Base-by-base conservation (phyloP, 2,329 filamentous ascomycete species). In the Pyricularia sp. region DNA sequence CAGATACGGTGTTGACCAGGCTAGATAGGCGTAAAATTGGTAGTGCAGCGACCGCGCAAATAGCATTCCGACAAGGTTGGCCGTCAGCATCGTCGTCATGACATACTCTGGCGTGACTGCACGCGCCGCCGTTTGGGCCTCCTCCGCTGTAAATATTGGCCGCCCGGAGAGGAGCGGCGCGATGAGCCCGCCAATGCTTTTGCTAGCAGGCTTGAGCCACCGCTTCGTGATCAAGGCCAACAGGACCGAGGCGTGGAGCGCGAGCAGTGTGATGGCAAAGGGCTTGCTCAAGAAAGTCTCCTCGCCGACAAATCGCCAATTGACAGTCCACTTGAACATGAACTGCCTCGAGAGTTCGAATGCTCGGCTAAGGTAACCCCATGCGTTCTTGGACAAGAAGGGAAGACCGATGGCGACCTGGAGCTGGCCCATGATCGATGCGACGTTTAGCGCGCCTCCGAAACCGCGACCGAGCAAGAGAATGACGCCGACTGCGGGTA, bases 261-360 rank as follows among this genome's bases (percentile, higher is more conserved):
- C 82, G 30, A 97, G 82, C 67, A 97, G 83, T 17, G 80, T 78
- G 23, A 90, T 73, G 30, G 93, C 87, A 76, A 97, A 96, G 1
- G 81, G 77, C 70, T 81, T 86, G 73, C 84, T 85, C 65, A 96
- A 84, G 74, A 99, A 99, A 0, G 81, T 79, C 7, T 91, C 86
- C 79, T 97, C 93, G 20, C 91, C 90, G n/a, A 97, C 80, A 77
- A 98, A 98, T 68, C 94, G 89, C 95, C 95, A 99, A 79, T 99
- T 99, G 73, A 99, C 95, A 0, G 95, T 99, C 95, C 95, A 99
- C 80, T 94, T 93, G 83, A 94, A 98, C 74, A 97, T 85, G 80
- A 99, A 99, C 74, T 92, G 88, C 68, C 95, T 86, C 65, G 92
- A 93, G 70, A 99, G 85, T 80, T 99, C 93, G 76, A 99, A 99